Percentiles rank a stretch among this genome's conserved stretches.
phyloP scores from a whole-genome alignment of 192 early-diverging fungal species.

The Rhizophagus clarus region DNA sequence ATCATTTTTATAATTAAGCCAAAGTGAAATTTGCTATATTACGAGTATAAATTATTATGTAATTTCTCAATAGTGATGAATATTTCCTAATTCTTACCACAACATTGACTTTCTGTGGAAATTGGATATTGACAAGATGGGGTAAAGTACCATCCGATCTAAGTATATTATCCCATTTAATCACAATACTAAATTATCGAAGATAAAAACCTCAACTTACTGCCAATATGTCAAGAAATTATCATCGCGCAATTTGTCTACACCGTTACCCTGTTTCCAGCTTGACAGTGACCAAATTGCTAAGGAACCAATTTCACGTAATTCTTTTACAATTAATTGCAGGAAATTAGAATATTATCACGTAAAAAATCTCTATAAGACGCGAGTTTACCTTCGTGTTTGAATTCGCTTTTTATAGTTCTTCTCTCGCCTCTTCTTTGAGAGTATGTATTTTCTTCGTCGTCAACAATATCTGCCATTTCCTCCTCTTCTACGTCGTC shows the following conservation, averaged over 20 bases:
- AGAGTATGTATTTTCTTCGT: conserved; percentile 1
- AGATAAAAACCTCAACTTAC: conserved; percentile 42
- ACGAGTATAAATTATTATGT: background rate
- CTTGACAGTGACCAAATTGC: conserved; percentile 74
- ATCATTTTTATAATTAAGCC: conserved; percentile 76
- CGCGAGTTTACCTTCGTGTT: conserved; percentile 19
- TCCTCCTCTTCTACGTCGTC: background rate
- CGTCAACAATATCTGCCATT: conserved; percentile 8
- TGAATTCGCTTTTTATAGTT: conserved; percentile 26
- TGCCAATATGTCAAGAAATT: conserved; percentile 81
- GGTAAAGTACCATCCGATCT: conserved; percentile 74
- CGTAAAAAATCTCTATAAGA: background rate
- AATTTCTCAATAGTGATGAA: background rate
- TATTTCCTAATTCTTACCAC: conserved; percentile 46
- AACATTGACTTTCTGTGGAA: conserved; percentile 61
- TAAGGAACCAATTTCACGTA: conserved; percentile 57
- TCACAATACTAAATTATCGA: background rate
- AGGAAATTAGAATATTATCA: background rate
- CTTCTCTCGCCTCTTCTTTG: conserved; percentile 15
- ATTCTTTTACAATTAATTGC: conserved; percentile 5
- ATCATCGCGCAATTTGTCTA: conserved; percentile 67
- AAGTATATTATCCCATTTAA: background rate
- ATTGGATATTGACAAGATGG: conserved; percentile 76
- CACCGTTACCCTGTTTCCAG: conserved; percentile 60
- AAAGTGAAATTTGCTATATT: conserved; percentile 59